Base-by-base conservation (phyloP, 805 yeast genomes). In the Lipomyces yamadae region DNA sequence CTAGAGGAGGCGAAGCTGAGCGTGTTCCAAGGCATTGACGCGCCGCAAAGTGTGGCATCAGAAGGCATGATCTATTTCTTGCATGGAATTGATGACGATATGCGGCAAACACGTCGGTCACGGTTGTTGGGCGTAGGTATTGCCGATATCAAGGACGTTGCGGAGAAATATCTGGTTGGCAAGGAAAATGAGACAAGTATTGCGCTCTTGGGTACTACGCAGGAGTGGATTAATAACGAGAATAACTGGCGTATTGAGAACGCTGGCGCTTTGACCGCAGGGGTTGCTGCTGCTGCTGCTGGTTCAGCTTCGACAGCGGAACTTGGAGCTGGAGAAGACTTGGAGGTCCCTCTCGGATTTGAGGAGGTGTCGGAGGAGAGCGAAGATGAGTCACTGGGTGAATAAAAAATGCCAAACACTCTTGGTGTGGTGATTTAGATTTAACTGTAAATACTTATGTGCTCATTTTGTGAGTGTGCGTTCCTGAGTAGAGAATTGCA, bases 1-100 rank as follows among this genome's bases (percentile, higher is more conserved):
- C 79, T 95, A 60, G 91, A 91, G 70, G 97, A 92, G 74, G 97
- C 98, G 39, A 92, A 94, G 76, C 80, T 95, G 72, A 86, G 96
- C 10, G 86, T 95, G 45, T 95, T 95, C 85, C 99, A 95, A 78
- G 85, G 88, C 65, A 80, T 95, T 15, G 99, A 95, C 79, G 90
- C 97, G 0, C 99, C 99, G 11, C 82, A 85, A 55, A 88, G 93
- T 74, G 88, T 92, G 15, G 84, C 90, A 58, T 83, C 85, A 45
- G 97, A 95, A 77, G 97, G 97, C 11, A 80, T 85, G 71, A 77
- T 84, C 15, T 77, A 81, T 13, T 91, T 93, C 78, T 80, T 84
- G 61, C 85, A 87, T 65, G 92, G 90, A 0, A 83, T 94, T 48
- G 86, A 89, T 42, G 91, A 90, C 72, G 92, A 88, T 42, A 83